A percentile compares a stretch with the other conserved stretches of the same genome.
phyloP scores from a whole-genome alignment of 2,329 filamentous ascomycete species.

The Neocucurbitaria cava region DNA sequence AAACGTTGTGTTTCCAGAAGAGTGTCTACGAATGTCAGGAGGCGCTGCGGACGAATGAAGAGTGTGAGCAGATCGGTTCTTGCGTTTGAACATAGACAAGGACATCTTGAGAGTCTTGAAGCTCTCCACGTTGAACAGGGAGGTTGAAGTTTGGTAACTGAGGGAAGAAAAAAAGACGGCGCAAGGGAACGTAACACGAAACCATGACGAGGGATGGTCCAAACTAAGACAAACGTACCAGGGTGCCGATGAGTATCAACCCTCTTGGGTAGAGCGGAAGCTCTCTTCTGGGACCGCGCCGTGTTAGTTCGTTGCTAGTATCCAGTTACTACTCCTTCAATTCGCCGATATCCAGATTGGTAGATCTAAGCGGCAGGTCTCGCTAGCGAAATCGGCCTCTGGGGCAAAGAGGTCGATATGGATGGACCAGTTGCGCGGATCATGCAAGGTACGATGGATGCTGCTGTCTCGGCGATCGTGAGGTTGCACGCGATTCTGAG shows the following conservation, averaged over 20 bases:
- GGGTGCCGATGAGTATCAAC: constrained; percentile 6
- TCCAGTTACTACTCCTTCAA: constrained; percentile 3
- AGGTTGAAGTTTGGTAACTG: constrained; percentile 1
- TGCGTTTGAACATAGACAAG: constrained; percentile 40
- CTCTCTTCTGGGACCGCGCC: constrained; percentile 1
- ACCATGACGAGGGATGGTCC: constrained; percentile 27
- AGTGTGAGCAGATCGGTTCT: constrained; percentile 41
- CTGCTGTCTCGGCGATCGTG: not conserved
- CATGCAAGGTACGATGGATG: not conserved
- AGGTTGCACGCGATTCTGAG: not conserved
- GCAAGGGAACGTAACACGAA: constrained; percentile 10
- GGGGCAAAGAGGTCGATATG: not conserved
- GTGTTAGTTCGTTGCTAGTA: constrained; percentile 12
- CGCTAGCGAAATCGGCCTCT: constrained; percentile 5
- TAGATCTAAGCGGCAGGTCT: constrained; percentile 10
- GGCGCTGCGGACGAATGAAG: constrained; percentile 32
- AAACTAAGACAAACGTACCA: constrained; percentile 30
- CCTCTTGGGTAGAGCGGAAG: not conserved
- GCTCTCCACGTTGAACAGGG: not conserved
- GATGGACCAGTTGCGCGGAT: not conserved
- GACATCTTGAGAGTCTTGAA: not conserved
- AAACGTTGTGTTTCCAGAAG: constrained; percentile 23
- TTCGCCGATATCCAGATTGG: constrained; percentile 9
- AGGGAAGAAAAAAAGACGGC: constrained; percentile 5
- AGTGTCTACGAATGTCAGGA: constrained; percentile 26